Evolutionary conservation across 2,329 filamentous ascomycete species (phyloP).

Genomic region (Blastomyces percursus): DNA sequence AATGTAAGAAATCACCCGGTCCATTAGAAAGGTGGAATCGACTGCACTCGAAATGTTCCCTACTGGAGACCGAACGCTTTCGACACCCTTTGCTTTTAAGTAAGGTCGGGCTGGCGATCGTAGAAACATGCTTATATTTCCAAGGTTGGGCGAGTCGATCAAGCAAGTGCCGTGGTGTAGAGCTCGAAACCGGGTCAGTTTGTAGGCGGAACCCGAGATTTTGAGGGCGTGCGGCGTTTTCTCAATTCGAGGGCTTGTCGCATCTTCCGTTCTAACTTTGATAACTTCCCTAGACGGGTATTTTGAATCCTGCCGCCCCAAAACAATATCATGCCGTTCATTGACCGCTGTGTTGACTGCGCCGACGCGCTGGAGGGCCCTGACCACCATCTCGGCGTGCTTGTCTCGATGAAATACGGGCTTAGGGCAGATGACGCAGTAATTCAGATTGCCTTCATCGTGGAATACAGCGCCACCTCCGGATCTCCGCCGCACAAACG

Average conservation of each 20-base stretch:
- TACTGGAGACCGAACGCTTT: conserved; percentile 78
- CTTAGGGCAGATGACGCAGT: conserved; percentile 77
- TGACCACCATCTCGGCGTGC: conserved; percentile 85
- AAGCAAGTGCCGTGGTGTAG: conserved; percentile 92
- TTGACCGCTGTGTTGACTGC: conserved; percentile 61
- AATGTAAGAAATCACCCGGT: conserved; percentile 44
- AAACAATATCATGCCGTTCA: conserved; percentile 82
- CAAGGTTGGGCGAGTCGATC: conserved; percentile 63
- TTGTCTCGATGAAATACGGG: conserved; percentile 67
- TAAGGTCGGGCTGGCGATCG: conserved; percentile 65
- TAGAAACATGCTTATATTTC: conserved; percentile 57
- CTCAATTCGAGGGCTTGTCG: conserved; percentile 33
- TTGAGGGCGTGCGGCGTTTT: conserved; percentile 48
- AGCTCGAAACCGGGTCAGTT: conserved; percentile 67
- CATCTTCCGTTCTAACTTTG: conserved; percentile 31
- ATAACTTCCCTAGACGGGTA: conserved; percentile 13
- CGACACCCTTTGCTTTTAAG: conserved; percentile 73
- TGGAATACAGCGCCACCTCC: conserved; percentile 94
- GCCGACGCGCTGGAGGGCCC: conserved; percentile 51
- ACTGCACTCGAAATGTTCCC: conserved; percentile 59
- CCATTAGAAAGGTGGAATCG: conserved; percentile 40
- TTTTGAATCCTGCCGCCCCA: conserved; percentile 45
- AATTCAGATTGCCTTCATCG: conserved; percentile 87
- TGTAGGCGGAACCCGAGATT: conserved; percentile 89
- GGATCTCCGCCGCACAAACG: conserved; percentile 70